Base-by-base conservation (phyloP, 1,284 basidiomycete genomes). In the Exobasidium rhododendri region DNA sequence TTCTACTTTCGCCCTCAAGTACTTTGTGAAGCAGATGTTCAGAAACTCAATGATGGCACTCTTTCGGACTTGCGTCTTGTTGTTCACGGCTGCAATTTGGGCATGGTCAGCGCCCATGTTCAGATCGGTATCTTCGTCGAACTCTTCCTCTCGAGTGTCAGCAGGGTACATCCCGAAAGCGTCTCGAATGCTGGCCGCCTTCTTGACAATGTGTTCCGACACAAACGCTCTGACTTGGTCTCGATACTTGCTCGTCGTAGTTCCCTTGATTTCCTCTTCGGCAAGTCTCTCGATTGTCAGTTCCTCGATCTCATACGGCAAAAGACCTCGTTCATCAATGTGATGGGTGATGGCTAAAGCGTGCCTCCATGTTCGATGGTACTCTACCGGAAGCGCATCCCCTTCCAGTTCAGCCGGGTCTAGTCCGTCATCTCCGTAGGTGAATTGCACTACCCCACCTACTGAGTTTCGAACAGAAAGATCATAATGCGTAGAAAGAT, bases 391-490 rank as follows among this genome's bases (percentile, higher is more conserved):
- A 14, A 91, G 89, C 17, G 79, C 80, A 72, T 97, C 92, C 55
- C 92, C 94, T 80, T 97, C 94, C 32, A 94, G 84, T 77, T 92
- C 94, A 43, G 93, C 94, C 0, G 96, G 96, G 80, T 99, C 96
- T 46, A 99, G 84, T 56, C 92, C 94, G 80, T 99, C 96, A 75
- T 97, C 94, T 50, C 96, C 96, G 75, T 97, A 99, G 50, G 86
- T 85, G 82, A 99, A 99, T 76, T 99, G 96, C 2, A 99, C 94
- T n/a, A 99, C 87, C 52, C 92, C 93, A 3, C 96, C 96, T 0
- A 87, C 88, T 1, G 92, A 94, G 81, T 96, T 98, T 32, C 96
- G 86, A 20, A 99, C 94, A n/a, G 91, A 93, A 30, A 94, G 83
- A 81, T 98, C 96, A 81, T 99, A 99, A 66, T 97, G 92, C 0